A percentile compares a stretch with the other conserved stretches of the same genome.
Conservation (phyloP, 257 asterid species). For the Nicotiana obtusifolia region DNA sequence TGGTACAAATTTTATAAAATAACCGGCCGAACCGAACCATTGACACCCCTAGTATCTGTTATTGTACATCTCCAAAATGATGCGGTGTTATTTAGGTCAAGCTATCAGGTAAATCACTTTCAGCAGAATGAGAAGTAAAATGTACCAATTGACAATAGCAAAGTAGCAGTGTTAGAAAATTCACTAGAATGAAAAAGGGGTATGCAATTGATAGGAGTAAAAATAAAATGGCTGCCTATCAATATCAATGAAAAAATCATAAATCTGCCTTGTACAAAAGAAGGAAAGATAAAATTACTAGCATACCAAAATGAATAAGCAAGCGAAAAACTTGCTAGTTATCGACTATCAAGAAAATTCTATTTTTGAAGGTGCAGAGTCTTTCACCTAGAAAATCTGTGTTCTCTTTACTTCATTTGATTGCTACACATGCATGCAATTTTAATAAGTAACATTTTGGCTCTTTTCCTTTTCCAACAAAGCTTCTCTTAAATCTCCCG, state of each 20-base stretch:
- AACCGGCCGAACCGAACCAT: no score
- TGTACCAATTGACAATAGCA: neutral
- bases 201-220: neutral
- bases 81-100: neutral
- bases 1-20: no score
- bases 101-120: neutral
- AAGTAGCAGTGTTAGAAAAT: neutral
- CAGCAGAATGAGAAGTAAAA: neutral
- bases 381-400: neutral
- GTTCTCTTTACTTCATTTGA: neutral
- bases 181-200: neutral
- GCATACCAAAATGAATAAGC: neutral
- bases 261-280: neutral
- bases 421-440: slow-evolving; percentile 11
- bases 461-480: slow-evolving; percentile 5
- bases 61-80: neutral
- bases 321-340: neutral
- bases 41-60: no score
- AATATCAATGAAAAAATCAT: neutral
- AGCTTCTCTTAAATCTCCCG: slow-evolving; percentile 5
- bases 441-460: neutral
- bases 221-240: neutral
- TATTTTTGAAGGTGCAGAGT: neutral
- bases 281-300: neutral
- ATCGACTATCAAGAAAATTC: neutral